Base-by-base conservation (phyloP, 805 yeast species). In the Suhomyces xylopsoci region DNA sequence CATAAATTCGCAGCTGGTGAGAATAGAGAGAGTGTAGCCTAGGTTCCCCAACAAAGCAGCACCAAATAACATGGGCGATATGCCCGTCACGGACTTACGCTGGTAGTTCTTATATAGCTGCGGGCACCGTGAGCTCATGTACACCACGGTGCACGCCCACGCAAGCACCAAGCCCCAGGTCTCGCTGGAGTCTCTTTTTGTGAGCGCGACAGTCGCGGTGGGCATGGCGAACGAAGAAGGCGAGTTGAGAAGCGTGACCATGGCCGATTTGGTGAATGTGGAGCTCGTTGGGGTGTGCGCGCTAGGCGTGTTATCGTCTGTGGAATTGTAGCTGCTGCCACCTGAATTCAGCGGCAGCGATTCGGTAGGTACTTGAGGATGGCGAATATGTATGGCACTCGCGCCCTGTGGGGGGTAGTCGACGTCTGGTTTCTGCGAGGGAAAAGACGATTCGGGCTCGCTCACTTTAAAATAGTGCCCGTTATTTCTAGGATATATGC, bases 81-180 rank as follows among this genome's bases (percentile, higher is more conserved):
- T 76, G 2, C 97, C 97, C 32, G 87, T 85, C 0, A 96, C 94
- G 1, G 97, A 88, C 64, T 88, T 88, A 40, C 97, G 76, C 49
- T 73, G 60, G 65, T 82, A 85, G 69, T 92, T 92, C 66, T 88
- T 90, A 63, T 79, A 71, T 48, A 92, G 73, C 64, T 92, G 98
- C 1, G 98, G 98, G 46, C 90, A 66, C 55, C 98, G 78, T 2
- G 97, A 88, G 9, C 83, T 73, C 45, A 90, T 79, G 64, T 93
- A 92, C 50, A 89, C 82, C 5, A 69, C 59, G 0, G 96, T 88
- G 56, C 96, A 90, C 2, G 78, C 59, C 96, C 97, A 92, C 0
- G 97, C 91, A 42, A 88, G 61, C 17, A 61, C 38, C 1, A 52
- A 46, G 2, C 62, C 66, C 19, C 36, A 48, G 7, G 32, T 36